Conservation (phyloP, 2,329 filamentous ascomycete genomes). For the Shiraia sp. region DNA sequence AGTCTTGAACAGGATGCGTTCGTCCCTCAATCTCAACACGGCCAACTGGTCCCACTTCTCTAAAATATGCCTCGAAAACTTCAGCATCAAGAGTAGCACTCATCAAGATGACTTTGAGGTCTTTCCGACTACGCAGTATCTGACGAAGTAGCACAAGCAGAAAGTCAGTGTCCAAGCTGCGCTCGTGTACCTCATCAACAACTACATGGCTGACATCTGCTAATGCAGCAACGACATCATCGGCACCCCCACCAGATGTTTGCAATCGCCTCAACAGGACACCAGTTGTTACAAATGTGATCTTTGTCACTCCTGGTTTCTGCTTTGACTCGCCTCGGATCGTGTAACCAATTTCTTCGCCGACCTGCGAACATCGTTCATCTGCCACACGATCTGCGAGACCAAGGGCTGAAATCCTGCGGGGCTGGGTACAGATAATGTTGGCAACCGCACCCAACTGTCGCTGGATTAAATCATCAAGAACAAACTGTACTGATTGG, state of each 20-base stretch:
- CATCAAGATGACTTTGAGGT: slow-evolving; percentile 92
- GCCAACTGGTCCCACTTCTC: slow-evolving; percentile 70
- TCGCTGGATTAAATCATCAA: slow-evolving; percentile 83
- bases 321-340: slow-evolving; percentile 88
- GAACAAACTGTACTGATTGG: slow-evolving; percentile 92
- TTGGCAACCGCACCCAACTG: slow-evolving; percentile 78
- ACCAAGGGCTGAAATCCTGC: slow-evolving; percentile 90
- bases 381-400: slow-evolving; percentile 93
- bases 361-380: slow-evolving; percentile 79
- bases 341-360: slow-evolving; percentile 86
- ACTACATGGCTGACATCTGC: slow-evolving; percentile 93
- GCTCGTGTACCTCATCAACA: slow-evolving; percentile 95
- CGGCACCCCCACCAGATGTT: slow-evolving; percentile 77
- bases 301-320: slow-evolving; percentile 72
- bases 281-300: slow-evolving; percentile 95
- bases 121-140: slow-evolving; percentile 72
- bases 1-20: slow-evolving; percentile 87
- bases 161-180: slow-evolving; percentile 93
- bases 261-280: slow-evolving; percentile 89
- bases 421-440: slow-evolving; percentile 93
- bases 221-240: slow-evolving; percentile 79
- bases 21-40: slow-evolving; percentile 84
- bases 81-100: slow-evolving; percentile 91
- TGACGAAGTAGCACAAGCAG: slow-evolving; percentile 84
- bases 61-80: slow-evolving; percentile 85